A percentile compares a stretch with the other conserved stretches of the same genome.
Evolutionary conservation across 306 rosid genomes (phyloP).

Genomic region (Pyrus bretschneideri): DNA sequence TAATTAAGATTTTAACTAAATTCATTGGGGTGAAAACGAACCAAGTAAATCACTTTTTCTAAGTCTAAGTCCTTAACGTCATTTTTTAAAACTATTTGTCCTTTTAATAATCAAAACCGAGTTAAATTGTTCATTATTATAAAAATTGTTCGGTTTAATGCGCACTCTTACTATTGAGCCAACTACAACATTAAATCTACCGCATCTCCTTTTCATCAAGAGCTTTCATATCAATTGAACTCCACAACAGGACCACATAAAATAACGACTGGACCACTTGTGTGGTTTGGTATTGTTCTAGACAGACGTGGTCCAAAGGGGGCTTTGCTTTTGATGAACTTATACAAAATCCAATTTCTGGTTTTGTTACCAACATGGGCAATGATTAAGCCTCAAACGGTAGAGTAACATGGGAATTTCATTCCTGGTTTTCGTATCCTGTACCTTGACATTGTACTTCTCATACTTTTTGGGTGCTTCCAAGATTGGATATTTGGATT

Average conservation of each 20-base stretch:
- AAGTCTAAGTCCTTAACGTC: no score
- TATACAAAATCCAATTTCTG: conserved; percentile 13
- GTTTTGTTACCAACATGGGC: conserved; percentile 19
- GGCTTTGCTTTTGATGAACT: conserved; percentile 12
- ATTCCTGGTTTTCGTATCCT: not conserved
- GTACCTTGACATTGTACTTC: not conserved
- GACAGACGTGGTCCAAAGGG: conserved; percentile 39
- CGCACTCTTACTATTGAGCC: accelerated
- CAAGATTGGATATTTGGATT: not conserved
- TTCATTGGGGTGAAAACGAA: not conserved
- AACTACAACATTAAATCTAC: not conserved
- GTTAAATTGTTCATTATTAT: no score
- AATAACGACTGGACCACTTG: conserved; percentile 29
- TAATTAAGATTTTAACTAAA: no score
- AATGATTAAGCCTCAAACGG: conserved; percentile 15
- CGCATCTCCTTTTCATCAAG: not conserved
- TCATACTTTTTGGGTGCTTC: not conserved
- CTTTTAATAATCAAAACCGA: not conserved
- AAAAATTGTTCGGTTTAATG: accelerated
- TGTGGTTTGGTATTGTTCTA: conserved; percentile 12
- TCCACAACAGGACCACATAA: conserved; percentile 32
- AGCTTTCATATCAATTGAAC: not conserved
- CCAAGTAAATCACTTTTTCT: not conserved
- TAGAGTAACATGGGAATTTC: conserved; percentile 3
- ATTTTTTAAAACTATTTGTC: no score